phyloP scores from a whole-genome alignment of 1,284 basidiomycete genomes.

The Kalmanozyma brasiliensis region DNA sequence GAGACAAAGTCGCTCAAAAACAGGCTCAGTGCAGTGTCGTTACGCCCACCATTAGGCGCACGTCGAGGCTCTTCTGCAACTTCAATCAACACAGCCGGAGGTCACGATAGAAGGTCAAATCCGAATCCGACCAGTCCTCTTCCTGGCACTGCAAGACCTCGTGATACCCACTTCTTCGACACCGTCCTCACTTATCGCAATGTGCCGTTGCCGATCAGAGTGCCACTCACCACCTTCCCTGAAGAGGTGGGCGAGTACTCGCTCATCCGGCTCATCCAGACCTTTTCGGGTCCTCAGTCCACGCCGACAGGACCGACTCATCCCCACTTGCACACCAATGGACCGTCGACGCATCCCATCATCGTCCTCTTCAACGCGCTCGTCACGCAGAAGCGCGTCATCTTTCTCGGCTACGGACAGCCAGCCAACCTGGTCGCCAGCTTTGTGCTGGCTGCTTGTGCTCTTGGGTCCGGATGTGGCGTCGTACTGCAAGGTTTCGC shows the following conservation, averaged over 20 bases:
- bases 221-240: conserved; percentile 67
- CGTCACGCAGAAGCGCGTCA: conserved; percentile 88
- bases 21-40: conserved; percentile 37
- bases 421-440: conserved; percentile 82
- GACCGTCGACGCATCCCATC: conserved; percentile 87
- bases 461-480: conserved; percentile 88
- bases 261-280: conserved; percentile 86
- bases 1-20: conserved; percentile 45
- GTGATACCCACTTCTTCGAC: conserved; percentile 93
- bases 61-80: conserved; percentile 42
- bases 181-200: conserved; percentile 78
- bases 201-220: conserved; percentile 46
- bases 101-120: conserved; percentile 22
- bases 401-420: conserved; percentile 87
- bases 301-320: conserved; percentile 79
- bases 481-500: conserved; percentile 81
- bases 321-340: conserved; percentile 91
- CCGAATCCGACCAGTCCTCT: conserved; percentile 13
- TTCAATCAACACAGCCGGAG: conserved; percentile 13
- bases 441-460: conserved; percentile 91
- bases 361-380: conserved; percentile 95
- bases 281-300: conserved; percentile 77
- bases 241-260: conserved; percentile 99
- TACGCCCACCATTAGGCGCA: conserved; percentile 33
- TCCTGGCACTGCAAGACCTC: conserved; percentile 24